Evolutionary conservation across 1,284 basidiomycete genomes (phyloP).

Genomic region (Rhodotorula glutinis): DNA sequence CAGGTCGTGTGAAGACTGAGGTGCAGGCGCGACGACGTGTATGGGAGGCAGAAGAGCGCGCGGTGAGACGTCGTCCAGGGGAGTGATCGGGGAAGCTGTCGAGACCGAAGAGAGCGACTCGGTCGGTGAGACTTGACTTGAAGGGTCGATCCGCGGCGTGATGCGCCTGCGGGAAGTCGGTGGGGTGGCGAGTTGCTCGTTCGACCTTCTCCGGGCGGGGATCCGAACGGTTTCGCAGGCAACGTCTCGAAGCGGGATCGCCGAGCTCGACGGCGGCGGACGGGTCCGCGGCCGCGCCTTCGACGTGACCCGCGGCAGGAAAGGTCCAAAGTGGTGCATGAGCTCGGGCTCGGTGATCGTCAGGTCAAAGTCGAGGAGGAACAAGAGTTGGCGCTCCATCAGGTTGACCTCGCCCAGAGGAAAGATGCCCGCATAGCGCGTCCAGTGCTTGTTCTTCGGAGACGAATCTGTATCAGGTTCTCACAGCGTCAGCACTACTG

Average conservation of each 20-base stretch:
- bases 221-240: neutral
- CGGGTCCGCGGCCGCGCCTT: constrained; percentile 14
- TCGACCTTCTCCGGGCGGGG: neutral
- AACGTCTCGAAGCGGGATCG: neutral
- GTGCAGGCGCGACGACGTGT: neutral
- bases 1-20: constrained; percentile 3
- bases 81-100: constrained; percentile 32
- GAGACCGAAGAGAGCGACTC: constrained; percentile 26
- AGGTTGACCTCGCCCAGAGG: constrained; percentile 68
- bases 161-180: constrained; percentile 13
- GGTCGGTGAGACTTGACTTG: constrained; percentile 55
- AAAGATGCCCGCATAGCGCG: constrained; percentile 66
- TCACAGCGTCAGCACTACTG: neutral
- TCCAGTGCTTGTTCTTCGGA: constrained; percentile 89
- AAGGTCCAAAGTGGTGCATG: constrained; percentile 32
- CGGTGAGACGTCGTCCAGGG: constrained; percentile 23
- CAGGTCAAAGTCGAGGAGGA: constrained; percentile 82
- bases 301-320: constrained; percentile 28
- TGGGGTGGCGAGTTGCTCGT: constrained; percentile 13
- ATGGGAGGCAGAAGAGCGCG: constrained; percentile 7
- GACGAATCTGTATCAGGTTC: constrained; percentile 43
- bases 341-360: constrained; percentile 72
- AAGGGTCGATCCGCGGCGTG: neutral
- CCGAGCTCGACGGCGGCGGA: neutral
- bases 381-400: constrained; percentile 93